phyloP scores from a whole-genome alignment of 2,329 filamentous ascomycete genomes.

The Colletotrichum graminicola region DNA sequence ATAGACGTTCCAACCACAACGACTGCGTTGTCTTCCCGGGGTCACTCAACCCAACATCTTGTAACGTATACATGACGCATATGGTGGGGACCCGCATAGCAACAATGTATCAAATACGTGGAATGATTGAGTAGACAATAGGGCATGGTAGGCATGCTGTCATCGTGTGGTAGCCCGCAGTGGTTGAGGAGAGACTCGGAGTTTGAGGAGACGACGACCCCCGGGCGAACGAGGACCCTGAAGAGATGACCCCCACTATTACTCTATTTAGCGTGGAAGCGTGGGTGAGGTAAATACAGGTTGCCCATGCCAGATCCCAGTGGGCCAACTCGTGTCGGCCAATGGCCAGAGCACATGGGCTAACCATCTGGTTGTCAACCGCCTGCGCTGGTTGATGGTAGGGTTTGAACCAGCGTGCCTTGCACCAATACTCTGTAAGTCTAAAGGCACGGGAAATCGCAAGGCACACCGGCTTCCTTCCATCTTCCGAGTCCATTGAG shows the following conservation, averaged over 20 bases:
- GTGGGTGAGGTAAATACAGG: slow-evolving; percentile 31
- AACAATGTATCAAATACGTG: slow-evolving; percentile 27
- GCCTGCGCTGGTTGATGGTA: slow-evolving; percentile 7
- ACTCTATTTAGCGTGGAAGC: slow-evolving; percentile 4
- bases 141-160: slow-evolving; percentile 18
- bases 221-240: slow-evolving; percentile 29
- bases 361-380: slow-evolving; percentile 40
- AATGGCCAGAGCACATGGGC: slow-evolving; percentile 59
- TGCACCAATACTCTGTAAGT: slow-evolving; percentile 37
- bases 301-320: slow-evolving; percentile 29
- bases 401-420: slow-evolving; percentile 29
- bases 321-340: slow-evolving; percentile 49
- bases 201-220: slow-evolving; percentile 1
- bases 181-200: slow-evolving; percentile 19
- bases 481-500: slow-evolving; percentile 28
- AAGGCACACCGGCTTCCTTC: slow-evolving; percentile 17
- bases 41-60: slow-evolving; percentile 21
- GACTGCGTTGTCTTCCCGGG: background rate
- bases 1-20: slow-evolving; percentile 16
- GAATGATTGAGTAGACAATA: background rate
- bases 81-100: background rate
- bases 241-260: slow-evolving; percentile 32
- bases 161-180: slow-evolving; percentile 22
- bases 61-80: slow-evolving; percentile 23
- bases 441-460: slow-evolving; percentile 30